Percentiles rank a stretch among this genome's conserved stretches.
Conservation (phyloP, 2,329 filamentous ascomycete genomes). For the Myrmaecium sp. region DNA sequence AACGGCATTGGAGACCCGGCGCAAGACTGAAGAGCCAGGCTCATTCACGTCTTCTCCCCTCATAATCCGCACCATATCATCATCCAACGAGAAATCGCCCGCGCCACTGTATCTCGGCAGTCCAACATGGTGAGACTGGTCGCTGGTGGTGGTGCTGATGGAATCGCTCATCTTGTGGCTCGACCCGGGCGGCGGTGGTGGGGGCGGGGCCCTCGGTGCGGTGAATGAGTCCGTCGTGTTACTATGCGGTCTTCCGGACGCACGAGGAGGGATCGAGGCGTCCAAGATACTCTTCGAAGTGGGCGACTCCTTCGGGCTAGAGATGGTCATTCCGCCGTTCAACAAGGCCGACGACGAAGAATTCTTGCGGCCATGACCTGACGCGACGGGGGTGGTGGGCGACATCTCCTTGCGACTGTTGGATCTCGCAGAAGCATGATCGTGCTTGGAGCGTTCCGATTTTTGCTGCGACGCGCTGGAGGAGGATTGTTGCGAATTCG, state of each 20-base stretch:
- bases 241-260: conserved; percentile 15
- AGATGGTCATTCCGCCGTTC: conserved; percentile 26
- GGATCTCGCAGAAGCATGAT: conserved; percentile 42
- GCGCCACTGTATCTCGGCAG: conserved; percentile 46
- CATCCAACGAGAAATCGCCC: conserved; percentile 83
- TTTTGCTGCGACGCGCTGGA: conserved; percentile 20
- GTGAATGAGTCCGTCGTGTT: conserved; percentile 24
- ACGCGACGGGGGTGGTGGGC: conserved; percentile 18
- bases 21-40: conserved; percentile 50
- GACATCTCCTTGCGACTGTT: conserved; percentile 41
- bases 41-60: conserved; percentile 50
- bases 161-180: conserved; percentile 26
- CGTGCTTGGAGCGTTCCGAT: conserved; percentile 35
- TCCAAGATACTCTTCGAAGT: conserved; percentile 24
- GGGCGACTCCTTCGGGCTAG: conserved; percentile 25
- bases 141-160: conserved; percentile 26
- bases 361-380: conserved; percentile 20
- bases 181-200: conserved; percentile 16
- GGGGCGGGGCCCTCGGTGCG: conserved; percentile 27
- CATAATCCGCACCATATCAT: conserved; percentile 83
- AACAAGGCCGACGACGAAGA: conserved; percentile 17
- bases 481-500: conserved; percentile 17
- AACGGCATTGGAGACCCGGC: conserved; percentile 82
- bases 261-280: conserved; percentile 18
- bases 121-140: conserved; percentile 14